Evolutionary conservation across 2,329 filamentous ascomycete species (phyloP).

Genomic region (Hymenoscyphus repandus): DNA sequence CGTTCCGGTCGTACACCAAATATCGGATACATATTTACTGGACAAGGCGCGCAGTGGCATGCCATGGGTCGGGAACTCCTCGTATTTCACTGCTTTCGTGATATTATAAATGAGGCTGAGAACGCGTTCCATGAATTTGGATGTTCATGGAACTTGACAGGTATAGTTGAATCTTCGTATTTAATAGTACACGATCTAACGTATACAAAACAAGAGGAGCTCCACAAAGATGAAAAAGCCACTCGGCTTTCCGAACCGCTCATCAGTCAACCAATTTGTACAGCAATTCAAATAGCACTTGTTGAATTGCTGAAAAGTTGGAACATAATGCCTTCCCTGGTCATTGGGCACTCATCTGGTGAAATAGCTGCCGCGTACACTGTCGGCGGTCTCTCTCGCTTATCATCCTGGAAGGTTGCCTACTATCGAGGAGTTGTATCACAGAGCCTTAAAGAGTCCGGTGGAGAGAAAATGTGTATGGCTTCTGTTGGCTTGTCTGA

Average conservation of each 20-base stretch:
- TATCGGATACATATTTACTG: conserved; percentile 9
- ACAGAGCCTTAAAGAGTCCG: conserved; percentile 4
- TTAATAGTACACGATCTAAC: background rate
- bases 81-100: background rate
- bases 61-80: conserved; percentile 11
- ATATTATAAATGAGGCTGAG: background rate
- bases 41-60: conserved; percentile 26
- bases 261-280: conserved; percentile 36
- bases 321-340: conserved; percentile 33
- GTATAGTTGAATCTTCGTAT: background rate
- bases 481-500: conserved; percentile 40
- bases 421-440: conserved; percentile 16
- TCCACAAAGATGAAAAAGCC: background rate
- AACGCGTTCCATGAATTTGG: background rate
- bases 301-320: conserved; percentile 38
- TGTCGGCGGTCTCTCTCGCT: too few species aligned
- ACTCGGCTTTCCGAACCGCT: conserved; percentile 28
- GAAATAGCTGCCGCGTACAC: conserved; percentile 41
- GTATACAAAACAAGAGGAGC: background rate
- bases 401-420: conserved; percentile 4
- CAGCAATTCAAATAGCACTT: conserved; percentile 41
- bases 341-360: conserved; percentile 41
- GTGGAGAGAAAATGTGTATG: conserved; percentile 41
- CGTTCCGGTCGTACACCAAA: background rate
- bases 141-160: conserved; percentile 1